phyloP scores from a whole-genome alignment of 176 grass and related monocot species.

The Phoenix dactylifera region DNA sequence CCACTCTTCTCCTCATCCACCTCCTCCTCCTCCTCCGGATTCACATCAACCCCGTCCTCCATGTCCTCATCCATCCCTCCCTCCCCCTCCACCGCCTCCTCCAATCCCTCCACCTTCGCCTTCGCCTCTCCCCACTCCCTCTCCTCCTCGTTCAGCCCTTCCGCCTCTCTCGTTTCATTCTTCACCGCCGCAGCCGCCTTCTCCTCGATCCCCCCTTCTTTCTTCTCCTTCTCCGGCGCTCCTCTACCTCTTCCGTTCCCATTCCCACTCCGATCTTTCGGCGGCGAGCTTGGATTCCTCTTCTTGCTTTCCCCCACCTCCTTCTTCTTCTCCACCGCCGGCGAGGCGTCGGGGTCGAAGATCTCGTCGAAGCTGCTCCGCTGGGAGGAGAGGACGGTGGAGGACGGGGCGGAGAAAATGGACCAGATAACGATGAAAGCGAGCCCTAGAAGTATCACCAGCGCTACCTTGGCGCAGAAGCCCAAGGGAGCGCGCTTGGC shows the following conservation, averaged over 20 bases:
- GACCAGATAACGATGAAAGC: constrained; percentile 77
- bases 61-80: constrained; percentile 30
- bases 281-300: constrained; percentile 10
- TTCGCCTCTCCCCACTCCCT: constrained; percentile 8
- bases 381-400: constrained; percentile 29
- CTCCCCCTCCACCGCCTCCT: constrained; percentile 33
- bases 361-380: constrained; percentile 11
- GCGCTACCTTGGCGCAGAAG: constrained; percentile 60
- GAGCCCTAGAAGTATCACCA: constrained; percentile 71
- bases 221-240: constrained; percentile 20
- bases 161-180: background rate
- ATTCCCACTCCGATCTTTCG: constrained; percentile 10
- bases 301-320: constrained; percentile 11
- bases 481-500: constrained; percentile 38
- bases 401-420: constrained; percentile 45
- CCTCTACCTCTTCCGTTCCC: constrained; percentile 8
- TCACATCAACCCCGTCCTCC: constrained; percentile 19
- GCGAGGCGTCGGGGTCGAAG: constrained; percentile 15
- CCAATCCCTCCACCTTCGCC: constrained; percentile 32
- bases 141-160: constrained; percentile 18
- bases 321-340: constrained; percentile 3
- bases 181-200: background rate
- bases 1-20: constrained; percentile 16
- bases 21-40: constrained; percentile 17
- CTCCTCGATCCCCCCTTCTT: constrained; percentile 26